These are phyloP conservation scores for Ophiorrhiza pumila DNA, from an alignment of 257 asterid genomes.

Conservation along the genomic window DNA sequence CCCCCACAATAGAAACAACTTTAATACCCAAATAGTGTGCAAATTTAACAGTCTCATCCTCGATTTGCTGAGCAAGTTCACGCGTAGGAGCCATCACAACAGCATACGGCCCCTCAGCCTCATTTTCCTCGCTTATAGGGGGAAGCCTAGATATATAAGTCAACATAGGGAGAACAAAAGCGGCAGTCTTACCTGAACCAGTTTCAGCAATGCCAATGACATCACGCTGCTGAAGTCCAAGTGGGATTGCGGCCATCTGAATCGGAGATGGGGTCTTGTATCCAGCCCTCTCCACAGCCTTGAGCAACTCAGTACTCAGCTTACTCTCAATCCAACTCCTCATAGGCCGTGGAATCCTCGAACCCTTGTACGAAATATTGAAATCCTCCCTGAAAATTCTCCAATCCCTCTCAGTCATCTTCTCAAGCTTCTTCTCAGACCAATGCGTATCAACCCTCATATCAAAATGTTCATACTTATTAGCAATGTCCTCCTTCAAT, in stretches of 20 bases:
- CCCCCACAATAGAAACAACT: conserved; percentile 36
- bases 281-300: conserved; percentile 33
- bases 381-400: conserved; percentile 36
- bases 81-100: conserved; percentile 38
- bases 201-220: conserved; percentile 35
- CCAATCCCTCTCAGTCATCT: conserved; percentile 41
- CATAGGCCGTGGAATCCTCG: conserved; percentile 34
- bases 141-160: conserved; percentile 34
- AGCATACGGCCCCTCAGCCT: conserved; percentile 38
- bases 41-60: conserved; percentile 37
- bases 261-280: conserved; percentile 33
- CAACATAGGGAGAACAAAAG: conserved; percentile 31
- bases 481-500: conserved; percentile 27
- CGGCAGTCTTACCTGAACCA: conserved; percentile 35
- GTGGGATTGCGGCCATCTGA: conserved; percentile 36
- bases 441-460: conserved; percentile 39
- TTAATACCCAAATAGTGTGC: conserved; percentile 29
- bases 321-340: conserved; percentile 33
- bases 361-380: conserved; percentile 32
- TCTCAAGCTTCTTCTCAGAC: conserved; percentile 32
- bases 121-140: conserved; percentile 28
- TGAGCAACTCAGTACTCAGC: conserved; percentile 24
- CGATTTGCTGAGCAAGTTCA: conserved; percentile 37
- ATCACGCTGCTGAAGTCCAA: conserved; percentile 38
- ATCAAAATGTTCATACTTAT: conserved; percentile 28